These are phyloP conservation scores for Prunella vulgaris DNA, from an alignment of 257 asterid genomes.

Conservation along the genomic window DNA sequence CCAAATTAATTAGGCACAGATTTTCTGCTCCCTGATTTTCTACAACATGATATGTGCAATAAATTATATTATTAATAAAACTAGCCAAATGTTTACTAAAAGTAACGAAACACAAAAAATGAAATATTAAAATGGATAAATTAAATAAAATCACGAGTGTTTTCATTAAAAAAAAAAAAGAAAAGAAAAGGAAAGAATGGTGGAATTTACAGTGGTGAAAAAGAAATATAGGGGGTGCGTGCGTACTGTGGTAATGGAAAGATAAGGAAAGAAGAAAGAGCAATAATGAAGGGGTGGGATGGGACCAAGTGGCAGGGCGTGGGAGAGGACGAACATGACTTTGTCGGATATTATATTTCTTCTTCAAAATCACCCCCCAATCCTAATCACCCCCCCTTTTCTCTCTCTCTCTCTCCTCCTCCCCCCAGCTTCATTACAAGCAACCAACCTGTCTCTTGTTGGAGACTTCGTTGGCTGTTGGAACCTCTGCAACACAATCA, in stretches of 20 bases:
- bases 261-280: conserved; percentile 24
- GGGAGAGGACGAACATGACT: conserved; percentile 99
- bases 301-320: conserved; percentile 99
- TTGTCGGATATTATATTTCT: conserved; percentile 50
- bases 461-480: too few relatives aligned
- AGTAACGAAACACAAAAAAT: too few relatives aligned
- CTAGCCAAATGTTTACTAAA: too few relatives aligned
- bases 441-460: conserved; percentile 99
- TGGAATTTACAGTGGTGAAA: neutral
- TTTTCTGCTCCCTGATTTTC: too few relatives aligned
- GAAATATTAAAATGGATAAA: too few relatives aligned
- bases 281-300: conserved; percentile 70
- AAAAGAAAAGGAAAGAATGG: too few relatives aligned
- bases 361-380: conserved; percentile 18
- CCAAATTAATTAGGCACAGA: too few relatives aligned
- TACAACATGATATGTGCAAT: too few relatives aligned
- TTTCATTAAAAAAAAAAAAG: too few relatives aligned
- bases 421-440: conserved; percentile 67
- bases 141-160: too few relatives aligned
- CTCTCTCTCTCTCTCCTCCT: conserved; percentile 8
- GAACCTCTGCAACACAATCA: conserved; percentile 60
- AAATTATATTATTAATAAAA: too few relatives aligned
- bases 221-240: conserved; percentile 12
- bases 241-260: conserved; percentile 6
- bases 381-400: neutral